phyloP scores from a whole-genome alignment of 805 yeast species.

The Candida quercuum region DNA sequence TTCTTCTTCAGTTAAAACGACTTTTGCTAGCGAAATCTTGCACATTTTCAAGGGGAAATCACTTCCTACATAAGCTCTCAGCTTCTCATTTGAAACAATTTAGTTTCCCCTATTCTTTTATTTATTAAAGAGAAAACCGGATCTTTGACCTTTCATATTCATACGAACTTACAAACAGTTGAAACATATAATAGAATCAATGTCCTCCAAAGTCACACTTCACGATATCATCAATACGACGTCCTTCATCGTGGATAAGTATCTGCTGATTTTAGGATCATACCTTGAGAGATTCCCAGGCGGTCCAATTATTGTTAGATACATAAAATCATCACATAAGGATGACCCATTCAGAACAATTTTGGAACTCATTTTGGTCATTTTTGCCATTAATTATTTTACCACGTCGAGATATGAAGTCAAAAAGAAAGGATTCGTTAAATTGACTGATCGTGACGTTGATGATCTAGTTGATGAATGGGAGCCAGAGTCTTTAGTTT shows the following conservation, averaged over 20 bases:
- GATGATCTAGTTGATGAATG: slow-evolving; percentile 86
- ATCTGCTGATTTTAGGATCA: slow-evolving; percentile 1
- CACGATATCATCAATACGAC: background rate
- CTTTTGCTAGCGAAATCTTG: too few relatives aligned
- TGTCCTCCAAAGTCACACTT: background rate
- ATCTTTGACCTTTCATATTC: too few relatives aligned
- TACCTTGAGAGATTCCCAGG: slow-evolving; percentile 39
- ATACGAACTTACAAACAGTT: too few relatives aligned
- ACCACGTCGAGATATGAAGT: slow-evolving; percentile 69
- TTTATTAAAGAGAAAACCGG: too few relatives aligned
- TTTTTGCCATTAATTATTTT: slow-evolving; percentile 83
- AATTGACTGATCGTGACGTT: slow-evolving; percentile 55
- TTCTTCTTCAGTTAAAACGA: too few relatives aligned
- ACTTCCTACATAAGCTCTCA: too few relatives aligned
- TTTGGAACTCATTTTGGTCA: slow-evolving; percentile 67
- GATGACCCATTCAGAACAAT: slow-evolving; percentile 90
- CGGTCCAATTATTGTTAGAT: slow-evolving; percentile 54
- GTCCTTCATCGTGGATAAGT: background rate
- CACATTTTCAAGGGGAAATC: too few relatives aligned
- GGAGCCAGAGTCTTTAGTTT: slow-evolving; percentile 83
- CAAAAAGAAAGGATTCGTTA: slow-evolving; percentile 65
- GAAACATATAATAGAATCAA: too few relatives aligned
- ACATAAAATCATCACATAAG: slow-evolving; percentile 81
- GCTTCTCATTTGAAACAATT: too few relatives aligned
- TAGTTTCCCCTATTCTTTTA: too few relatives aligned